These are phyloP conservation scores for Candida montana DNA, from an alignment of 805 yeast genomes.

Conservation along the genomic window DNA sequence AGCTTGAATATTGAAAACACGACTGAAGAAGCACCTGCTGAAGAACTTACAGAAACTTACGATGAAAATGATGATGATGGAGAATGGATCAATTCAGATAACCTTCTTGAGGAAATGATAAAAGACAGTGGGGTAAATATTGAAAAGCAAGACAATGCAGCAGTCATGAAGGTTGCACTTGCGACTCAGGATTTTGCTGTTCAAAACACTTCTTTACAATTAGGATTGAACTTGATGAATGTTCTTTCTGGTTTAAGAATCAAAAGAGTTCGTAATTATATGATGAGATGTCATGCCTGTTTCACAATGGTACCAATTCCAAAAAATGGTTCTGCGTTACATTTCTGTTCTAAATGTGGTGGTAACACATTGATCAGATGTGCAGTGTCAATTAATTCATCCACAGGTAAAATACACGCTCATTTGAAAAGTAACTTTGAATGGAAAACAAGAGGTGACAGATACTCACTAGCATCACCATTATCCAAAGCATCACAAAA, in stretches of 20 bases:
- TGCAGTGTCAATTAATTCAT: constrained; percentile 77
- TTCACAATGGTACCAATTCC: constrained; percentile 77
- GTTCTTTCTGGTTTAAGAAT: constrained; percentile 79
- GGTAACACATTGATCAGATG: constrained; percentile 87
- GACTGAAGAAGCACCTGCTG: not conserved
- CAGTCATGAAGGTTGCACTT: constrained; percentile 67
- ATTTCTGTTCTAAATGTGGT: constrained; percentile 95
- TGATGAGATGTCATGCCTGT: constrained; percentile 97
- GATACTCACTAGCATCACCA: constrained; percentile 82
- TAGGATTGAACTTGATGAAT: constrained; percentile 84
- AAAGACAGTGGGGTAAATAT: constrained; percentile 65
- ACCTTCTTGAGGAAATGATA: constrained; percentile 61
- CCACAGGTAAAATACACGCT: constrained; percentile 78
- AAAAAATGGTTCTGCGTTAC: constrained; percentile 67
- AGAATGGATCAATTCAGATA: constrained; percentile 94
- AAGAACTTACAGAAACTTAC: constrained; percentile 23
- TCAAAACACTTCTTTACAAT: constrained; percentile 89
- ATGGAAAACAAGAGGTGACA: constrained; percentile 88
- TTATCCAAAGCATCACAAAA: constrained; percentile 69
- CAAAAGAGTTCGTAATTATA: constrained; percentile 79
- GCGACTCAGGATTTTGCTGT: constrained; percentile 97
- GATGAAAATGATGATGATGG: constrained; percentile 70
- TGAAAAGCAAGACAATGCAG: constrained; percentile 28
- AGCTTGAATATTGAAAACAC: constrained; percentile 1
- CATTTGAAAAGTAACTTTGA: constrained; percentile 88